Conservation (phyloP, 2,329 filamentous ascomycete species). For the Alternaria sp. region DNA sequence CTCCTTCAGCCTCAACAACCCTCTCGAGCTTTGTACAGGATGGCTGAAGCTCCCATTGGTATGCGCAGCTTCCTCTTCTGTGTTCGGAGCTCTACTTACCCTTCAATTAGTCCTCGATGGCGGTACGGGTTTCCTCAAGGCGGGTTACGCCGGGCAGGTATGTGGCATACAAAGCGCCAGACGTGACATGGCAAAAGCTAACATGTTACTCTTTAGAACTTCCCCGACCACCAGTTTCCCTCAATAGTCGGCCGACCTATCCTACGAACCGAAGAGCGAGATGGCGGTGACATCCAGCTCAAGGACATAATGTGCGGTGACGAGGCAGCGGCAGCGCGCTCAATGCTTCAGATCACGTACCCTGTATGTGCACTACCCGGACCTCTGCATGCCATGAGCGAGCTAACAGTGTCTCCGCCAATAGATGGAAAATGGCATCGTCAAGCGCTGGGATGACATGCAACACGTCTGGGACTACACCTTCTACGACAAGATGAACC, state of each 20-base stretch:
- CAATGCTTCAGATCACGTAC: slow-evolving; percentile 98
- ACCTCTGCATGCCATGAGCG: not conserved
- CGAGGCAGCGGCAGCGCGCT: slow-evolving; percentile 93
- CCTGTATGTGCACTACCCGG: slow-evolving; percentile 65
- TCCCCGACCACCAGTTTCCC: slow-evolving; percentile 97
- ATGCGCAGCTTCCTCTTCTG: slow-evolving; percentile 29
- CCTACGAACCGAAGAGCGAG: slow-evolving; percentile 91
- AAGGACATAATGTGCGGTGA: slow-evolving; percentile 99
- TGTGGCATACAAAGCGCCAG: slow-evolving; percentile 29
- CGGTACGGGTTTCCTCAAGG: slow-evolving; percentile 99
- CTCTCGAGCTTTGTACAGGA: slow-evolving; percentile 40
- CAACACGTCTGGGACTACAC: slow-evolving; percentile 99
- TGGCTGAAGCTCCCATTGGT: slow-evolving; percentile 62
- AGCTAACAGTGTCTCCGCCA: slow-evolving; percentile 44
- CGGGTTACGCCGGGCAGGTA: slow-evolving; percentile 94
- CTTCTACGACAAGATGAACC: slow-evolving; percentile 95
- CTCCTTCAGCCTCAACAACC: slow-evolving; percentile 17
- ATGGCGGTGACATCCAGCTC: slow-evolving; percentile 73
- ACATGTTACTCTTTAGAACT: slow-evolving; percentile 71
- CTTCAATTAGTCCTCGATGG: slow-evolving; percentile 86
- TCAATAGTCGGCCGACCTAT: slow-evolving; percentile 98
- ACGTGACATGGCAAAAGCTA: slow-evolving; percentile 10
- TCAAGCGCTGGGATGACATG: slow-evolving; percentile 99
- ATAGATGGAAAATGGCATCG: slow-evolving; percentile 98
- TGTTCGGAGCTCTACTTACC: slow-evolving; percentile 39